Evolutionary conservation across 2,329 filamentous ascomycete species (phyloP), one percentile per base, ranked within the genome.

Genomic region (Epichloe uncinata): DNA sequence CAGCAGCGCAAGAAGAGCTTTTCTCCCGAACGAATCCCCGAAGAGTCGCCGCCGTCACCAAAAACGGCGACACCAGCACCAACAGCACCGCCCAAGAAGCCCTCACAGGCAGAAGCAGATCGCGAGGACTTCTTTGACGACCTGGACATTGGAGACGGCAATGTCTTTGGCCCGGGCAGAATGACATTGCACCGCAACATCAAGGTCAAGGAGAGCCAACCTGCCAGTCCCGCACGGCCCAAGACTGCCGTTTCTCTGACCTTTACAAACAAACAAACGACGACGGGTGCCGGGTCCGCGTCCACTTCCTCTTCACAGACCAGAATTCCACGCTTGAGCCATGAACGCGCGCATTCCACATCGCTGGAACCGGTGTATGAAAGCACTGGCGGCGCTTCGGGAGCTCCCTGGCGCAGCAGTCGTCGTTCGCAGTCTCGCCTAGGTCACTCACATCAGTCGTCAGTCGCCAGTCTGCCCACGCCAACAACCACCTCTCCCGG

Each of bases 301-400:
- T 41, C 45, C 12, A 18, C 38, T 15, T 13, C 42, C 22, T 62
- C 72, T 26, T 62, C 71, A 11, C 69, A 63, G 33, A 93, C 89
- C 35, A 83, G 89, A 50, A 84, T 95, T 53, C 89, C 91, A 37
- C 80, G 89, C 47, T 84, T 90, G 36, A 75, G 74, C 52, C 82
- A 86, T 64, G 84, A 87, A 60, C 77, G 84, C 48, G 78, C 82
- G 5, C 78, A 81, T 57, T 85, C 85, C 6, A 69, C 66, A 11
- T 83, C 84, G 16, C 75, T 97, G n/a, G 91, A 95, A 62, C 89
- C 91, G 20, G 89, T 97, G 5, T 94, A 88, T 38, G 91, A 97
- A 68, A 89, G 82, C 56, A 89, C 89, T 47, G 87, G 82, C 56
- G 89, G 90, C 47, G 87, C 82, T 4, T 80, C 86, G 18, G 77